Evolutionary conservation across 495 filamentous ascomycete genomes (phyloP).

Genomic region (Hypoxylon fuscum): DNA sequence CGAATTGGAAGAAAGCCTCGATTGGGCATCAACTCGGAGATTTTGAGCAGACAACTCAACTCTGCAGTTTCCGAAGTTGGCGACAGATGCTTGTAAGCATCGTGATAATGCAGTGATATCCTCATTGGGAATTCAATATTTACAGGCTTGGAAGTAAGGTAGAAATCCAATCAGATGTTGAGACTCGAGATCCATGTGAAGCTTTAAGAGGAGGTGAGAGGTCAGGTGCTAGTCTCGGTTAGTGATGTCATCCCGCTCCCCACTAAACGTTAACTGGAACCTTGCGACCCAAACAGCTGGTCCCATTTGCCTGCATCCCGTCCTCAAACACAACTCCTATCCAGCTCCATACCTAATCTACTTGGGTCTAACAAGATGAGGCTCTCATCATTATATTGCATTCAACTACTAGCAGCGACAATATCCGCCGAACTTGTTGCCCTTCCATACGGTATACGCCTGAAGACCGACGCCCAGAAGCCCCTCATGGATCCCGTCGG

Average conservation of each 20-base stretch:
- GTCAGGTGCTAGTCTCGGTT: conserved; percentile 12
- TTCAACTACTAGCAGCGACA: conserved; percentile 27
- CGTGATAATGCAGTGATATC: not conserved
- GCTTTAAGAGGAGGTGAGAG: not conserved
- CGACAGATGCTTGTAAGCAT: not conserved
- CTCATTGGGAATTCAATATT: not conserved
- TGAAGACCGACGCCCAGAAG: conserved; percentile 36
- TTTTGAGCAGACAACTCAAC: not conserved
- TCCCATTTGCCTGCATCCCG: conserved; percentile 1
- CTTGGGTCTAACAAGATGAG: conserved; percentile 30
- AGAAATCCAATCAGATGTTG: not conserved
- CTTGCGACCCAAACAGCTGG: not conserved
- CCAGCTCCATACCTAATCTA: not conserved
- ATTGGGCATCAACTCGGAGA: not conserved
- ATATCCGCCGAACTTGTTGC: conserved; percentile 28
- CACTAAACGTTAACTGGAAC: conserved; percentile 13
- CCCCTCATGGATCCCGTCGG: conserved; percentile 49
- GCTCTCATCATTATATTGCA: conserved; percentile 16
- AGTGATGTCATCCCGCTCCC: conserved; percentile 31
- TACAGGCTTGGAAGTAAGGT: no score
- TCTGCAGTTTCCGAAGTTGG: not conserved
- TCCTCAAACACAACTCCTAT: not conserved
- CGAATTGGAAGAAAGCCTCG: no score
- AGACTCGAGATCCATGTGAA: not conserved
- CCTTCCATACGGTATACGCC: conserved; percentile 28